Evolutionary conservation across 768 basidiomycete species (phyloP).

Genomic region (Dentipellis fragilis): DNA sequence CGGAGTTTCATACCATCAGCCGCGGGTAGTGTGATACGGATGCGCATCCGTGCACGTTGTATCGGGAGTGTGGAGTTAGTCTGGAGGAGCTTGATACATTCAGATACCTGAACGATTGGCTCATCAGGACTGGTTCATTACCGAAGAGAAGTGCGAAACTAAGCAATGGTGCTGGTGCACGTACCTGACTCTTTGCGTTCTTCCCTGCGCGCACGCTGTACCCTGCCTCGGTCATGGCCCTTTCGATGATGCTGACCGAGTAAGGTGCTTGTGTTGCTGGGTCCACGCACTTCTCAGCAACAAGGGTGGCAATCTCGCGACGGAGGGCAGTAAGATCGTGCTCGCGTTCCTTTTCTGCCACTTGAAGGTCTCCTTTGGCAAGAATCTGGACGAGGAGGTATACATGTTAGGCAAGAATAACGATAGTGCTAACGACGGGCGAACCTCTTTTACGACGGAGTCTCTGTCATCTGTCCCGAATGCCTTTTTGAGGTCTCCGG

Average conservation of each 20-base stretch:
- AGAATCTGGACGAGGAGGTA: conserved; percentile 50
- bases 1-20: conserved; percentile 57
- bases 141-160: not conserved
- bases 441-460: conserved; percentile 75
- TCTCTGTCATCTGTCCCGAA: conserved; percentile 70
- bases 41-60: conserved; percentile 86
- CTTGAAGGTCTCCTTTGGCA: conserved; percentile 93
- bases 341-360: conserved; percentile 90
- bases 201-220: conserved; percentile 86
- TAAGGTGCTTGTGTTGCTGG: conserved; percentile 84
- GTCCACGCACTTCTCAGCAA: conserved; percentile 94
- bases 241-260: conserved; percentile 93
- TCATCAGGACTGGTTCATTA: not conserved
- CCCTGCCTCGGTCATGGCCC: conserved; percentile 92
- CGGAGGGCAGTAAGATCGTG: conserved; percentile 79
- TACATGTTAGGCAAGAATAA: not conserved
- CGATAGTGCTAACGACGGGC: conserved; percentile 2
- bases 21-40: conserved; percentile 68
- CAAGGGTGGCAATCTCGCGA: conserved; percentile 85
- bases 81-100: conserved; percentile 79
- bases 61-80: conserved; percentile 82
- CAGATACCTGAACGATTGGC: conserved; percentile 55
- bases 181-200: conserved; percentile 88
- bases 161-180: conserved; percentile 5
- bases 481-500: conserved; percentile 83